These are phyloP conservation scores for Kodamaea hsintzibuensis DNA, from an alignment of 805 yeast genomes.

Conservation along the genomic window DNA sequence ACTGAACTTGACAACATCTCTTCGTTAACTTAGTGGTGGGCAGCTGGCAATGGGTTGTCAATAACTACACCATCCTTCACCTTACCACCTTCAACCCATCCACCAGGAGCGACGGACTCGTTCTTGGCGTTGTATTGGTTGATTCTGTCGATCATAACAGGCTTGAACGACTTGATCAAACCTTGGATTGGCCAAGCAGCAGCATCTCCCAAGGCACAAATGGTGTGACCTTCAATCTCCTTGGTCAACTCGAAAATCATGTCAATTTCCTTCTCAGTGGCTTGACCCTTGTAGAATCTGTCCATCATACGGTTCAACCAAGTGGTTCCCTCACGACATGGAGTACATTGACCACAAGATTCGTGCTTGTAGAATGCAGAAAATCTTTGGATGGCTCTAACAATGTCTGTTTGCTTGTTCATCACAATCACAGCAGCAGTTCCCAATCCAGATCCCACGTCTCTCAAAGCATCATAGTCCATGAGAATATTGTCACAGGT, in stretches of 20 bases:
- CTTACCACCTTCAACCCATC: constrained; percentile 68
- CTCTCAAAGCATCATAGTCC: constrained; percentile 88
- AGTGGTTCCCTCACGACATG: constrained; percentile 92
- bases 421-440: constrained; percentile 92
- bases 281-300: constrained; percentile 77
- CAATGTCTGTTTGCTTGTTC: constrained; percentile 83
- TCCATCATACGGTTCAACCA: constrained; percentile 85
- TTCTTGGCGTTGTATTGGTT: constrained; percentile 56
- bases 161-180: constrained; percentile 79
- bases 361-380: constrained; percentile 86
- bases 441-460: constrained; percentile 84
- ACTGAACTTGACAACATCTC: background rate
- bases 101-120: constrained; percentile 61
- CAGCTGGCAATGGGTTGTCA: constrained; percentile 56
- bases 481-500: constrained; percentile 69
- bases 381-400: constrained; percentile 83
- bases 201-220: constrained; percentile 91
- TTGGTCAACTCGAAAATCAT: constrained; percentile 81
- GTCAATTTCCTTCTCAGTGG: constrained; percentile 77
- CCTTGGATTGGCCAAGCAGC: constrained; percentile 96
- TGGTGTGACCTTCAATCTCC: constrained; percentile 89
- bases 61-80: constrained; percentile 64
- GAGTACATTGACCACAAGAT: constrained; percentile 94
- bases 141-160: constrained; percentile 76
- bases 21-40: constrained; percentile 28